Evolutionary conservation across 768 basidiomycete genomes (phyloP), one percentile per base, ranked within the genome.

Genomic region (Tricholoma terreum): DNA sequence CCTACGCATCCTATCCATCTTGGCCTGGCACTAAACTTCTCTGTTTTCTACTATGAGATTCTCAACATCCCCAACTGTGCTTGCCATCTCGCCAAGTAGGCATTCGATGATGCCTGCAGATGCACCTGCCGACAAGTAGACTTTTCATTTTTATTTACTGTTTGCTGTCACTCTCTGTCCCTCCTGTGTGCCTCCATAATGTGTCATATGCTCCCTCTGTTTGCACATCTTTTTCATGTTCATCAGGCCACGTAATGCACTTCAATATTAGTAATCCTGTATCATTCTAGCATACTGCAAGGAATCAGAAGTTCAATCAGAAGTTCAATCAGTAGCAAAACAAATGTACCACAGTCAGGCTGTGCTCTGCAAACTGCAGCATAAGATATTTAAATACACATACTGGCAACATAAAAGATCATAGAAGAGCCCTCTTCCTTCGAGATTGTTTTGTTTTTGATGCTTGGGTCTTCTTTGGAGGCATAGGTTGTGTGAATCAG

Each of bases 11-110:
- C 94, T 61, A 98, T 98, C 77, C 94, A 95, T 69, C 92, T 98
- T 61, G 96, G 96, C 75, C 90, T 98, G 54, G 95, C 95, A 46
- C 83, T 98, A 70, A 98, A 98, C 85, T 98, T 98, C 86, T 97
- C 94, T 54, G 95, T 98, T 50, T 98, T 98, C 84, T 98, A 98
- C 85, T 97, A 97, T 80, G 95, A 98, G 78, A 97, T 98, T 73
- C 87, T 97, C 75, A 97, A 97, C 86, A 91, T 89, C 76, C 94
- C 96, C 65, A 94, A 97, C 77, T 92, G 94, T 75, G 96, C 96
- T 52, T 97, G 95, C 81, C 92, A 95, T 71, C 90, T 98, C 64
- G 95, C 95, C 73, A 98, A 98, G 81, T 93, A 97, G 76, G 95
- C 96, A 7, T 98, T 98, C 75, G 95, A 98, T 62, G 95, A 98